Conservation (phyloP, 345 rosid species). For the Acer campestre region DNA sequence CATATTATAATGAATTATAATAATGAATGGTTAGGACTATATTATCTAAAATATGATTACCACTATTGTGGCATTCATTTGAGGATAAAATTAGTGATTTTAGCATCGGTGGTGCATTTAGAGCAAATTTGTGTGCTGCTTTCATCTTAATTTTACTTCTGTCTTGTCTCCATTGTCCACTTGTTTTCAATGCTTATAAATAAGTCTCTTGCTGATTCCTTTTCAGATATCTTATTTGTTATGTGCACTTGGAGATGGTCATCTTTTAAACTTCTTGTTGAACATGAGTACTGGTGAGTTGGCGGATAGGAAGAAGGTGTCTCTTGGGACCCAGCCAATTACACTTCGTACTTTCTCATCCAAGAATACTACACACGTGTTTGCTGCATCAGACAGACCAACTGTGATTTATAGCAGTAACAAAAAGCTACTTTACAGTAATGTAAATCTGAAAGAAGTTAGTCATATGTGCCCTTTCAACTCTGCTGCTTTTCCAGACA, state of each 20-base stretch:
- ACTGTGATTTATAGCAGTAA: slow-evolving; percentile 97
- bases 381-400: slow-evolving; percentile 97
- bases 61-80: background rate
- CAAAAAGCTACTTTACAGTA: slow-evolving; percentile 92
- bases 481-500: slow-evolving; percentile 96
- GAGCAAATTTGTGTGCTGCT: background rate
- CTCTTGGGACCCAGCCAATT: slow-evolving; percentile 93
- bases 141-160: slow-evolving; percentile 6
- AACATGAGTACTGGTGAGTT: slow-evolving; percentile 73
- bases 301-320: slow-evolving; percentile 81
- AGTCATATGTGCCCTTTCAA: slow-evolving; percentile 95
- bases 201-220: slow-evolving; percentile 18
- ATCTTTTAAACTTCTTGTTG: slow-evolving; percentile 80
- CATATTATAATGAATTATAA: background rate
- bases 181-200: background rate
- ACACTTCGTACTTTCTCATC: slow-evolving; percentile 97
- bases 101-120: background rate
- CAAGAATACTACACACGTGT: slow-evolving; percentile 84
- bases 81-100: background rate
- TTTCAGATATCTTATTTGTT: slow-evolving; percentile 83
- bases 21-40: background rate
- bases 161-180: background rate
- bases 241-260: slow-evolving; percentile 98
- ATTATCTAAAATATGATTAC: background rate
- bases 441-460: slow-evolving; percentile 95